Conservation (phyloP, 371 early-diverging fungal genomes). For the Circinella minor region DNA sequence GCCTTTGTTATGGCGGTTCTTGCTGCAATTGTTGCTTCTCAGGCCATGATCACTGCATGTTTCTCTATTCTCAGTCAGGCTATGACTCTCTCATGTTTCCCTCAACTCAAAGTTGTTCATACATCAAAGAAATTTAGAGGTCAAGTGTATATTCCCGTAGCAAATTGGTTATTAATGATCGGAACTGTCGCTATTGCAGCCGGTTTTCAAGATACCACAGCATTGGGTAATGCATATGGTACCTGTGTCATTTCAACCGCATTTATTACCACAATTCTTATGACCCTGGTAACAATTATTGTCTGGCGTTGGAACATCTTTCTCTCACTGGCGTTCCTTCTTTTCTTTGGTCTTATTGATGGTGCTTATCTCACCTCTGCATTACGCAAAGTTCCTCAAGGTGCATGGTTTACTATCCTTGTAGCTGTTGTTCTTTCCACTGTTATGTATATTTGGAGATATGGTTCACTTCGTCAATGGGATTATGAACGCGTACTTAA, state of each 20-base stretch:
- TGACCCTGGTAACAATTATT: conserved; percentile 26
- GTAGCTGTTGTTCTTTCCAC: conserved; percentile 22
- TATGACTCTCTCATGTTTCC: conserved; percentile 58
- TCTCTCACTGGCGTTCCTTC: conserved; percentile 28
- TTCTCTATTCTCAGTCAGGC: conserved; percentile 63
- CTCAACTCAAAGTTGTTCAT: conserved; percentile 53
- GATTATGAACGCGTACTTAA: conserved; percentile 19
- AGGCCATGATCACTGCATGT: conserved; percentile 60
- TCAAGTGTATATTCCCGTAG: conserved; percentile 59
- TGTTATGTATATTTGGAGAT: conserved; percentile 38
- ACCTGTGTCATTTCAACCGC: conserved; percentile 29
- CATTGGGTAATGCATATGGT: conserved; percentile 42
- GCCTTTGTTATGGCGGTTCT: conserved; percentile 52
- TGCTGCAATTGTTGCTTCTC: conserved; percentile 65
- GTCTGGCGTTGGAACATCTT: conserved; percentile 38
- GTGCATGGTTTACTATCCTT: conserved; percentile 44
- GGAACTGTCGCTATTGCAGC: conserved; percentile 44
- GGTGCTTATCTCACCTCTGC: conserved; percentile 35
- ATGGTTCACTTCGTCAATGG: conserved; percentile 29
- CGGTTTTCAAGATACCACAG: conserved; percentile 42
- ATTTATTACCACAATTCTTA: conserved; percentile 37
- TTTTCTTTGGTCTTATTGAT: conserved; percentile 35
- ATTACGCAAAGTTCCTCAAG: conserved; percentile 31
- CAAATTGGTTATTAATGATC: conserved; percentile 51
- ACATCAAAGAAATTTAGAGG: conserved; percentile 42